Evolutionary conservation across 441 rosid species (phyloP), one percentile per base, ranked within the genome.

Genomic region (Biscutella laevigata): DNA sequence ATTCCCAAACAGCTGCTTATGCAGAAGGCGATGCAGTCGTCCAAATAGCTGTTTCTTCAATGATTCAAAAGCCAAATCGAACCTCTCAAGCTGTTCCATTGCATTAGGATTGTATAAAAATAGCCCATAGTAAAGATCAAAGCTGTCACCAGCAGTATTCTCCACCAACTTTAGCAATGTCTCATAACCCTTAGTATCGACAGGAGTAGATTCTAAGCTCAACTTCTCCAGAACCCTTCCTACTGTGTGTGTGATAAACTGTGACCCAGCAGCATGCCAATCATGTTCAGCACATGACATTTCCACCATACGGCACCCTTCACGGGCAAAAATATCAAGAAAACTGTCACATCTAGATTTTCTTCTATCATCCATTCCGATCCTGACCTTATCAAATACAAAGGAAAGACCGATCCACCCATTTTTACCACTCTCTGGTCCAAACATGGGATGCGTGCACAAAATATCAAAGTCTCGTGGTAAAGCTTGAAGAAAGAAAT

Each of bases 391-490:
- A 34, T 83, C 86, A 43, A 74, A 83, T 52, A 80, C 68, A 54
- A 83, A 77, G 26, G 86, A 40, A 27, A 83, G 90, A 49, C 37
- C 32, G 3, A 38, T 52, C 86, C 86, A 83, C 24, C 84, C 84
- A 20, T 74, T 67, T 73, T 73, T 83, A 58, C 90, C 86, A 45
- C 84, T 83, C 44, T 77, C 86, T 5, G 82, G 90, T 41, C 86
- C 86, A 73, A 83, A 83, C 90, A 83, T 80, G n/a, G 90, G 86
- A 51, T 80, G 86, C 0, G 84, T 73, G 52, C 90, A 83, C 15
- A 83, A 71, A 61, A 80, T 74, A 70, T 78, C 84, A 16, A 79
- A 79, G 29, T 73, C 72, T 7, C 61, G 60, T 21, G 84, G 84
- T 57, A 77, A 64, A 54, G 64, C 25, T 60, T 71, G 80, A 64